Base-by-base conservation (phyloP, 495 filamentous ascomycete genomes). In the Cudoniella acicularis region DNA sequence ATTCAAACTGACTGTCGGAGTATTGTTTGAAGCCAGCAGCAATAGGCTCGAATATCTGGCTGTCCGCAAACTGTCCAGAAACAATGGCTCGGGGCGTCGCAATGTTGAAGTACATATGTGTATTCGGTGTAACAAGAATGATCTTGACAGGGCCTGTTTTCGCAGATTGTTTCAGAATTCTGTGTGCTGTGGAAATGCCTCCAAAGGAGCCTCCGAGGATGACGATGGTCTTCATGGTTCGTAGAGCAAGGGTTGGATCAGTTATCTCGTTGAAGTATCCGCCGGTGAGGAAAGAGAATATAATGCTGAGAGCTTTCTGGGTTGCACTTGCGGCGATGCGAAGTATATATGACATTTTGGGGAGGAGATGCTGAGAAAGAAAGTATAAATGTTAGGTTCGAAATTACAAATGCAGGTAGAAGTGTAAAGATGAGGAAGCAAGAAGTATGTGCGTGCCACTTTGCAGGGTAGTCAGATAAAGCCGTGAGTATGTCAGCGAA, bases 21-120 rank as follows among this genome's bases (percentile, higher is more conserved):
- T 86, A 84, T 25, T 77, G 65, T 25, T 73, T 69, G 67, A 88
- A 87, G 3, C 64, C 69, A 1, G 75, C 71, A 3, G 72, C 71
- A 53, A 70, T 67, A 0, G 69, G 63, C 1, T 61, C 43, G 62
- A 76, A 72, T 40, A 64, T 48, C 46, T 70, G 62, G 18, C 64
- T 61, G 41, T 72, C 62, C 22, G 64, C 56, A 51, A 76, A 64
- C 23, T 61, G 50, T 20, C 67, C 66, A 27, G 68, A 67, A 27
- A 74, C 60, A 10, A 74, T 61, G 10, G 60, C 71, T 13, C 75
- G 63, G 1, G 73, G 67, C 0, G 69, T 60, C 10, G 65, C 70
- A 24, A 71, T 57, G 40, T 69, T 70, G 65, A 65, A 72, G 60
- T 59, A 74, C 60, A 72, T 67, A 52, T 74, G 67, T 1, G 67